Evolutionary conservation across 2,329 filamentous ascomycete species (phyloP), one percentile per base, ranked within the genome.

Genomic region (Fusarium marasasianum): DNA sequence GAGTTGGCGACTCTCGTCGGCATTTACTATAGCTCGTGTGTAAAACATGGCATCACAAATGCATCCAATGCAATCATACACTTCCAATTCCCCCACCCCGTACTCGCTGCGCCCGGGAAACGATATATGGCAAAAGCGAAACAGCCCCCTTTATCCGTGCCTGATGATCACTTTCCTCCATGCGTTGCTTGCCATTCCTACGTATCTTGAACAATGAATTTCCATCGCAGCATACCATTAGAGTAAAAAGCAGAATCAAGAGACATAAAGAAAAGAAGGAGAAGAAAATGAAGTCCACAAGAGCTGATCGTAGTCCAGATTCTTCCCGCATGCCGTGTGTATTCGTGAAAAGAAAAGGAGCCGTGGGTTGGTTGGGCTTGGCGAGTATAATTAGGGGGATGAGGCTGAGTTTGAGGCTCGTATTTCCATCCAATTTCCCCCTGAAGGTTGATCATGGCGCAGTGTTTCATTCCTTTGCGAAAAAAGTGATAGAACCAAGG

Each of bases 51-150:
- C 45, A 51, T 68, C 57, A 40, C 71, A 53, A 71, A 71, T 74
- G 66, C 65, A 71, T 63, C 40, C 33, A 54, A 60, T 63, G 38
- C 58, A 72, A 68, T 72, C 55, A 56, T 74, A 73, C 58, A 73
- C 47, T 62, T 40, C 53, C 24, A 37, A 44, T 59, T 63, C 54
- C 61, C 47, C 56, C 44, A 22, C 54, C 53, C 64, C 40, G 44
- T 45, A 56, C 45, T 71, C 47, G 41, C 45, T 64, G 47, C 71
- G 71, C 71, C 71, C 33, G 61, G 69, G 54, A 61, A 66, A 47
- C 17, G 22, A 68, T 48, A 38, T 22, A 68, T 68, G 31, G 40
- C 50, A 68, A 57, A 72, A 40, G 51, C 37, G 38, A 56, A 61
- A 70, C 48, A 66, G 35, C 45, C 31, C 18, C 53, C 50, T 45